Evolutionary conservation across 108 stramenopile genomes (phyloP).

Genomic region (Cylindrotheca closterium): DNA sequence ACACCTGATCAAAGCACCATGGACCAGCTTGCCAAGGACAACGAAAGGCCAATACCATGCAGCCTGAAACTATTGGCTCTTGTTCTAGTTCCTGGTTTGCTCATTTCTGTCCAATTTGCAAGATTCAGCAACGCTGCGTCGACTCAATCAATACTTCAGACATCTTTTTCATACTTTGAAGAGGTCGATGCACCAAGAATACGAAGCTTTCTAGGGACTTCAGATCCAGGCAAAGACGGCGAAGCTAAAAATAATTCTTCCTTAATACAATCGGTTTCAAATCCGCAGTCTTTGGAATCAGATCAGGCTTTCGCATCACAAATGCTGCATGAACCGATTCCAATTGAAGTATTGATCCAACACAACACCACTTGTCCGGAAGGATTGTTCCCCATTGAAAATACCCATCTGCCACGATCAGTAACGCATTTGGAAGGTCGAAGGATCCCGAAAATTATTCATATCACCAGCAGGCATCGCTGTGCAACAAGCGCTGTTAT

Average conservation of each 20-base stretch:
- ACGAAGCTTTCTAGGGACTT: no score
- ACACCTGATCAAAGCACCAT: not conserved
- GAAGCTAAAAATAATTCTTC: no score
- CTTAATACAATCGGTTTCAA: no score
- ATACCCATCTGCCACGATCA: not conserved
- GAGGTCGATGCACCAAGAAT: no score
- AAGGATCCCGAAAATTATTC: constrained; percentile 53
- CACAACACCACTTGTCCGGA: not conserved
- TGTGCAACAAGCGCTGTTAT: constrained; percentile 39
- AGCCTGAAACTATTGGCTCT: not conserved
- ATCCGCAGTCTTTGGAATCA: no score
- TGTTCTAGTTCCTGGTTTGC: not conserved
- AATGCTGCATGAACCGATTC: not conserved
- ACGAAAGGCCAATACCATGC: not conserved
- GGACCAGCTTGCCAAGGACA: not conserved
- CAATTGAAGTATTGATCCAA: not conserved
- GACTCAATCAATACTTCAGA: no score
- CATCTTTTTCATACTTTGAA: no score
- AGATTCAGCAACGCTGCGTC: not conserved
- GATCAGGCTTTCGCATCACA: not conserved
- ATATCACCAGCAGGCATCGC: constrained; percentile 55
- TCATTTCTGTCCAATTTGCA: not conserved
- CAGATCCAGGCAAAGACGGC: no score
- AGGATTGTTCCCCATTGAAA: not conserved
- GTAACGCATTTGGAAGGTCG: constrained; percentile 13